Evolutionary conservation across 257 asterid genomes (phyloP).

Genomic region (Fraxinus pennsylvanica): DNA sequence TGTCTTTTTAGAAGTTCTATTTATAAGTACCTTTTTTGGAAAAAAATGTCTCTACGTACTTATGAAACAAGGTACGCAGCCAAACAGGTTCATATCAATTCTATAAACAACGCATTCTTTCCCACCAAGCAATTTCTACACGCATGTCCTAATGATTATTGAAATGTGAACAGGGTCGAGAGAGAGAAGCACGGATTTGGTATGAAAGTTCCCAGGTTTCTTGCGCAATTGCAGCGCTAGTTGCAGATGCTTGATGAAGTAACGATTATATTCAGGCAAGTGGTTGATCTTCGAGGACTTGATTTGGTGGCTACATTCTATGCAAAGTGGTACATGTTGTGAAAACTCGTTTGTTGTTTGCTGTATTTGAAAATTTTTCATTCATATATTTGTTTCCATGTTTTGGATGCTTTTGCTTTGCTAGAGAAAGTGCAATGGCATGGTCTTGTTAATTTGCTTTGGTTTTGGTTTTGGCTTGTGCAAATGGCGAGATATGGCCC

Average conservation of each 20-base stretch:
- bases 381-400: constrained; percentile 17
- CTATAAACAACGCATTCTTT: neutral
- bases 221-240: constrained; percentile 41
- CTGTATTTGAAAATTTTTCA: neutral
- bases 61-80: neutral
- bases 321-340: neutral
- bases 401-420: constrained; percentile 7
- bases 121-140: neutral
- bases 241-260: constrained; percentile 22
- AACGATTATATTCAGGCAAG: neutral
- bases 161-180: constrained; percentile 63
- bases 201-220: constrained; percentile 73
- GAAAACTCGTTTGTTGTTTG: neutral
- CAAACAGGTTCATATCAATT: neutral
- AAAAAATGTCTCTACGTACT: neutral
- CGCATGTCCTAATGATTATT: constrained; percentile 6
- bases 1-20: too few species aligned
- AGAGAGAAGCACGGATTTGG: constrained; percentile 85
- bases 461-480: too few species aligned
- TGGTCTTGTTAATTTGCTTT: too few species aligned
- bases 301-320: neutral
- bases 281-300: neutral
- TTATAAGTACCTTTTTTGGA: neutral
- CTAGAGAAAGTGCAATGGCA: neutral
- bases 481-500: too few species aligned